Conservation (phyloP, 208 protist species). For the Crithidia mellificae region DNA sequence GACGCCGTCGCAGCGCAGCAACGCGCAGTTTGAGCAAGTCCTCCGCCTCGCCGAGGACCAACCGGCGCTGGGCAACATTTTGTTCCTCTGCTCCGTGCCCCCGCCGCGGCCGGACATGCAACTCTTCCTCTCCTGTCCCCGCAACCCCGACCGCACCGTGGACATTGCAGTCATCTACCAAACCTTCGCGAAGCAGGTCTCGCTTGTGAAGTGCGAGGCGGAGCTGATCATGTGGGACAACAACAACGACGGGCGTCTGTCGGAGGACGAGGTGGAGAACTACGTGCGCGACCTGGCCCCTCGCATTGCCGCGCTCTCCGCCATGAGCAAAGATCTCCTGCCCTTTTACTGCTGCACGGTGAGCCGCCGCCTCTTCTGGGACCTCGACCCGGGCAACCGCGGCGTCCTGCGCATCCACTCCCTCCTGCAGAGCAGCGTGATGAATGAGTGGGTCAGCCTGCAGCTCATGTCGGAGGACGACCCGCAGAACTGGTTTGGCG, state of each 20-base stretch:
- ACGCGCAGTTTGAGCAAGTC: constrained; percentile 19
- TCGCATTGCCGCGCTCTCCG: constrained; percentile 67
- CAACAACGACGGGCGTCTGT: constrained; percentile 84
- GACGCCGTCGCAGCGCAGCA: constrained; percentile 9
- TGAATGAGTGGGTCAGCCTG: constrained; percentile 89
- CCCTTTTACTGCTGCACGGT: constrained; percentile 92
- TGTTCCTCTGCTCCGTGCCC: constrained; percentile 48
- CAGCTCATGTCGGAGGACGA: constrained; percentile 81
- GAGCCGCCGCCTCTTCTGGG: constrained; percentile 90
- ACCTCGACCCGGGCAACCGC: constrained; percentile 74
- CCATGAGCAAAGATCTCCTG: constrained; percentile 56
- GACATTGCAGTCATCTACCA: constrained; percentile 69
- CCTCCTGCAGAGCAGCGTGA: constrained; percentile 73
- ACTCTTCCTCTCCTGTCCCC: constrained; percentile 73
- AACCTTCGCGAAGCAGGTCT: constrained; percentile 81
- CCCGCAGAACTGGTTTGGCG: constrained; percentile 83
- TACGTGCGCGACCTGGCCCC: constrained; percentile 83
- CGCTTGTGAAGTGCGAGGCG: constrained; percentile 81
- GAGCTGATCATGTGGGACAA: constrained; percentile 85
- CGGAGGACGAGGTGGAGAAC: constrained; percentile 88
- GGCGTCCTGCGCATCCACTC: constrained; percentile 79
- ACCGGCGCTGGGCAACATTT: constrained; percentile 45
- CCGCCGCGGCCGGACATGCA: constrained; percentile 57
- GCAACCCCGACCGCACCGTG: constrained; percentile 50
- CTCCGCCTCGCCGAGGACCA: constrained; percentile 34